Evolutionary conservation across 768 basidiomycete species (phyloP), one percentile per base, ranked within the genome.

Genomic region (Termitomyces sp.): DNA sequence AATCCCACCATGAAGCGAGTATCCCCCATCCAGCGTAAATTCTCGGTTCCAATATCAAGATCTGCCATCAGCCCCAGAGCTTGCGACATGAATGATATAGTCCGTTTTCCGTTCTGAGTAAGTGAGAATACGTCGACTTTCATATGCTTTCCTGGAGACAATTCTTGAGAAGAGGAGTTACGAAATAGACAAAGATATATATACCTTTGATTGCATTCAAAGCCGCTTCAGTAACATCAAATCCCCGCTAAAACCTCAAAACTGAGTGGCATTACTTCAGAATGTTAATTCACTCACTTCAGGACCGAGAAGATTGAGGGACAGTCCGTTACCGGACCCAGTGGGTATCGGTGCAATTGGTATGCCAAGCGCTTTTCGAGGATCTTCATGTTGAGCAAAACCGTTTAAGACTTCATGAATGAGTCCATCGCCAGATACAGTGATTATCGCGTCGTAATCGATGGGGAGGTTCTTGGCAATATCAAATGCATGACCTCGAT

Each of bases 1-100:
- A 82, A 82, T 9, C 93, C 93, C 56, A 81, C 71, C 30, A 86
- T 66, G 67, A 95, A 95, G 9, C 93, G 85, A 12, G 77, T 73
- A 63, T 87, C 87, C 10, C 93, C 93, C 85, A 95, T 85, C 86
- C 88, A 93, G 9, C 91, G 81, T 41, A 94, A 69, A 62, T 90
- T 73, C 57, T 94, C 92, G 1, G 93, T 95, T 53, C 87, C 87
- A 44, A 90, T 70, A 69, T 93, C 92, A 40, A 92, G 56, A 58
- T 94, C 90, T 2, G 93, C 90, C 83, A 93, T 88, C 32, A 95
- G 74, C 2, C 93, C 93, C 21, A 90, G 65, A 2, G 85, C 79
- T 71, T 93, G 90, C 0, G 88, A 84, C 83, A 94, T 85, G 74
- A 90, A 94, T 14, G 89, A 90, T 63, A 89, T 76, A 2, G 74